Conservation (phyloP, 495 filamentous ascomycete species). For the Hamigera avellanea region DNA sequence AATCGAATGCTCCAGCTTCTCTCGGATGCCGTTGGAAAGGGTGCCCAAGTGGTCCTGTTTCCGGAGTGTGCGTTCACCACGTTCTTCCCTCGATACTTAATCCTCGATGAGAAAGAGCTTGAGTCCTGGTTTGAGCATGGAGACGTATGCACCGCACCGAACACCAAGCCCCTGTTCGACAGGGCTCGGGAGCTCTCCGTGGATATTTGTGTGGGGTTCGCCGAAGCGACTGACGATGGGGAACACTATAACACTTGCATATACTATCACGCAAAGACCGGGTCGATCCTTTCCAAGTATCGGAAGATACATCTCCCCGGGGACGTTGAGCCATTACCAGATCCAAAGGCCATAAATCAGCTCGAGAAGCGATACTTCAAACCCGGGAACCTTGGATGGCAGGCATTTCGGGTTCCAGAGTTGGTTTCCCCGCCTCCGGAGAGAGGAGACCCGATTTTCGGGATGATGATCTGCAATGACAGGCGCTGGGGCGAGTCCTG, state of each 20-base stretch:
- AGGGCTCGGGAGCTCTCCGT: conserved; percentile 24
- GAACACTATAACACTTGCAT: conserved; percentile 32
- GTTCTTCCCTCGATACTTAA: conserved; percentile 37
- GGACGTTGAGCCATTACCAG: conserved; percentile 30
- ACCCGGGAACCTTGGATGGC: conserved; percentile 35
- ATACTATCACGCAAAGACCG: conserved; percentile 31
- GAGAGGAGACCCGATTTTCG: conserved; percentile 34
- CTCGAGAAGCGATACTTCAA: conserved; percentile 40
- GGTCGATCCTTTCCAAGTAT: conserved; percentile 31
- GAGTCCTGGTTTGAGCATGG: conserved; percentile 34
- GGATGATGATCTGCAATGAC: conserved; percentile 43
- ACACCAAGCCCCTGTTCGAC: conserved; percentile 35
- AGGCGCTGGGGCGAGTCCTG: conserved; percentile 37
- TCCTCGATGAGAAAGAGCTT: conserved; percentile 22
- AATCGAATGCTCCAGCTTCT: conserved; percentile 31
- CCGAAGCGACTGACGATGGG: conserved; percentile 22
- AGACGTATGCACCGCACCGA: conserved; percentile 20
- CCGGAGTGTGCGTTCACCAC: conserved; percentile 38
- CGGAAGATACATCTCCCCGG: conserved; percentile 40
- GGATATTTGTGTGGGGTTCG: conserved; percentile 37
- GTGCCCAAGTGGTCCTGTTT: conserved; percentile 33
- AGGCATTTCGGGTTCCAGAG: conserved; percentile 34
- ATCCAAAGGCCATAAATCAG: conserved; percentile 33
- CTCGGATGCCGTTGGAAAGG: conserved; percentile 18
- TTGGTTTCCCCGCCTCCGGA: conserved; percentile 18